Evolutionary conservation across 768 basidiomycete genomes (phyloP), one percentile per base, ranked within the genome.

Genomic region (Gelatoporia subvermispora): DNA sequence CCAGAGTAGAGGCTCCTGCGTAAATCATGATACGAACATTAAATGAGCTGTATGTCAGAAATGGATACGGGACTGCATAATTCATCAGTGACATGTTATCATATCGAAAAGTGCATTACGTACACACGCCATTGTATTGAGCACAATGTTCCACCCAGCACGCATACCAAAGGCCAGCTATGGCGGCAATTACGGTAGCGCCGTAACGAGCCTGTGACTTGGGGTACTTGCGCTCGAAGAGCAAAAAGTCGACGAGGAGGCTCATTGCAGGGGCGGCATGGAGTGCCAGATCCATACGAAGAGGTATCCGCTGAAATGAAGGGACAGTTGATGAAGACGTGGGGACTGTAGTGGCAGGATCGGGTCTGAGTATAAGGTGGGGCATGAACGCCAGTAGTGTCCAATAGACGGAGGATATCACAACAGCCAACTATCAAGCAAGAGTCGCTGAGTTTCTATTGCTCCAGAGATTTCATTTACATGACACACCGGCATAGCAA

Each of bases 1-100:
- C 83, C 20, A 86, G 64, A 1, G 67, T 45, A 0, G 76, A 72
- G 1, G 78, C 73, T 5, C 65, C 72, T 28, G 60, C 58, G 65
- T 92, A 93, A 34, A 91, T 87, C 7, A 61, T 65, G 11, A 82
- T 52, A 13, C 88, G 76, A 24, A 72, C 65, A 8, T 59, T 53
- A 17, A 82, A 67, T 0, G 78, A 67, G 59, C 75, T 82, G 16
- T 82, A 55, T 0, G 81, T 87, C 49, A 93, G 70, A 69, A 93
- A 92, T 0, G 90, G 90, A 65, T 93, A 92, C 22, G 89, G 87
- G 68, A 90, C 86, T 87, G 48, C 4, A 15, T 35, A 38, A 25
- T 23, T 52, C 25, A 49, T 58, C 15, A 43, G 36, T 17, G 37
- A 35, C 23, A 35, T 11, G 35, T 18, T 18, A n/a, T 22, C 24